Evolutionary conservation across 208 protist genomes (phyloP).

Genomic region (Leishmania major): DNA sequence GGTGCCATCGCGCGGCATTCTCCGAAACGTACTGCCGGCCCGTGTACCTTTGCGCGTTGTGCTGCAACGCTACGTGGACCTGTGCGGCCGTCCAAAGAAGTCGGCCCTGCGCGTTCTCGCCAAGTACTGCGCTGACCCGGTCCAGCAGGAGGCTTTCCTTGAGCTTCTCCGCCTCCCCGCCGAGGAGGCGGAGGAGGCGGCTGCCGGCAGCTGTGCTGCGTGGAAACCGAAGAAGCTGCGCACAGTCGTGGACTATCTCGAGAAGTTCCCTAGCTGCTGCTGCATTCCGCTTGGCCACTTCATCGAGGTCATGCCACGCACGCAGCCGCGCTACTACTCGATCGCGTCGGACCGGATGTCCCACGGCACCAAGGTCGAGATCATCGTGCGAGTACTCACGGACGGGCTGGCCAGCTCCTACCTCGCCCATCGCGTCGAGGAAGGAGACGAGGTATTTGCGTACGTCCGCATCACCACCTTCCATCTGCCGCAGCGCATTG

Average conservation of each 20-base stretch:
- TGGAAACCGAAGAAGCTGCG: slow-evolving; percentile 24
- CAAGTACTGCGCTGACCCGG: slow-evolving; percentile 60
- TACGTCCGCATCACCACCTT: slow-evolving; percentile 92
- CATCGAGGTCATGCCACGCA: slow-evolving; percentile 88
- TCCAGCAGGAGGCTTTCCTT: slow-evolving; percentile 61
- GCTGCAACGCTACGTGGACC: slow-evolving; percentile 80
- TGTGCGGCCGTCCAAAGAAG: slow-evolving; percentile 72
- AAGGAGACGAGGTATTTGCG: slow-evolving; percentile 49
- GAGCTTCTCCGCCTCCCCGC: slow-evolving; percentile 32
- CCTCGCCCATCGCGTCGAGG: slow-evolving; percentile 51
- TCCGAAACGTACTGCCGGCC: slow-evolving; percentile 68
- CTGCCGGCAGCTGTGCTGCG: neutral
- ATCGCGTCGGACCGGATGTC: slow-evolving; percentile 91
- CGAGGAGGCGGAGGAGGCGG: neutral
- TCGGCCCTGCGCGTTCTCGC: slow-evolving; percentile 66
- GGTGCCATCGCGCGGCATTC: slow-evolving; percentile 27
- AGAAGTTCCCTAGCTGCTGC: slow-evolving; percentile 71
- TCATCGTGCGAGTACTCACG: slow-evolving; percentile 82
- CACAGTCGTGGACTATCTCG: slow-evolving; percentile 78
- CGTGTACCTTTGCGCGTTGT: slow-evolving; percentile 58
- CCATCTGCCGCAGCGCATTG: slow-evolving; percentile 66
- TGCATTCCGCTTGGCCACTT: slow-evolving; percentile 67
- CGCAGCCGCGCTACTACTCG: slow-evolving; percentile 96
- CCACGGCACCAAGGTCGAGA: slow-evolving; percentile 67
- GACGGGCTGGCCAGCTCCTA: slow-evolving; percentile 84